These are phyloP conservation scores for Penicillium freii DNA, from an alignment of 2,329 filamentous ascomycete species.

Conservation along the genomic window DNA sequence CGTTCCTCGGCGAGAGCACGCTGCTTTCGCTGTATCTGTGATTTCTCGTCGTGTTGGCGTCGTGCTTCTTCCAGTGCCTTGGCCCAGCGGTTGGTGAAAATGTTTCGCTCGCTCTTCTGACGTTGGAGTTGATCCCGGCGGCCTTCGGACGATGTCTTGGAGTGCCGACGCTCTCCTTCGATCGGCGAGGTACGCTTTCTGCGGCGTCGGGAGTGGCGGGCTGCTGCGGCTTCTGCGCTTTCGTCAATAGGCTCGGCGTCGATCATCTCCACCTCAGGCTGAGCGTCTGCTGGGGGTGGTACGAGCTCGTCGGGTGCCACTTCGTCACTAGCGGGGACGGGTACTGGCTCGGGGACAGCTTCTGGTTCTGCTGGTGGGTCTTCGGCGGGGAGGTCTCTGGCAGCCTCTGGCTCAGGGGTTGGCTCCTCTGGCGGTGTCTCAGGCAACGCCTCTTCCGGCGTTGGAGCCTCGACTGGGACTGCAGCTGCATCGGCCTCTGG, in stretches of 20 bases:
- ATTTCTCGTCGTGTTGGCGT: conserved; percentile 36
- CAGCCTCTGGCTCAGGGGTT: neutral
- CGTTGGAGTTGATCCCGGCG: conserved; percentile 30
- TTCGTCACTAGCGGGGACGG: conserved; percentile 11
- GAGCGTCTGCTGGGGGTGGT: neutral
- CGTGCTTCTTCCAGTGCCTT: conserved; percentile 38
- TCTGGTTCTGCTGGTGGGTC: conserved; percentile 11
- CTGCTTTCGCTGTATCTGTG: conserved; percentile 22
- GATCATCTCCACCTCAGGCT: conserved; percentile 1
- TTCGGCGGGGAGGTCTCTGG: conserved; percentile 7
- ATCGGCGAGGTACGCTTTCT: conserved; percentile 32
- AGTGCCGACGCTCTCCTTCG: conserved; percentile 36
- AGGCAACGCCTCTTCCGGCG: neutral
- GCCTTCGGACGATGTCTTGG: conserved; percentile 39
- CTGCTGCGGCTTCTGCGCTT: conserved; percentile 11
- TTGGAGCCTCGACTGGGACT: conserved; percentile 1
- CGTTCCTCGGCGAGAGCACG: conserved; percentile 21
- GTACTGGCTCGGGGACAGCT: conserved; percentile 6
- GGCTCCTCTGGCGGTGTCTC: conserved; percentile 8
- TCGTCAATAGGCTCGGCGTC: conserved; percentile 5
- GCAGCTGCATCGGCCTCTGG: conserved; percentile 8
- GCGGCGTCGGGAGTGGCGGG: conserved; percentile 27
- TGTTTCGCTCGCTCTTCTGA: conserved; percentile 34
- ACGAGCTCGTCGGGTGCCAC: conserved; percentile 6
- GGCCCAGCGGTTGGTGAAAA: conserved; percentile 36